These are phyloP conservation scores for Bolboschoenus planiculmis DNA, from an alignment of 176 grass and related monocot genomes.

Conservation along the genomic window DNA sequence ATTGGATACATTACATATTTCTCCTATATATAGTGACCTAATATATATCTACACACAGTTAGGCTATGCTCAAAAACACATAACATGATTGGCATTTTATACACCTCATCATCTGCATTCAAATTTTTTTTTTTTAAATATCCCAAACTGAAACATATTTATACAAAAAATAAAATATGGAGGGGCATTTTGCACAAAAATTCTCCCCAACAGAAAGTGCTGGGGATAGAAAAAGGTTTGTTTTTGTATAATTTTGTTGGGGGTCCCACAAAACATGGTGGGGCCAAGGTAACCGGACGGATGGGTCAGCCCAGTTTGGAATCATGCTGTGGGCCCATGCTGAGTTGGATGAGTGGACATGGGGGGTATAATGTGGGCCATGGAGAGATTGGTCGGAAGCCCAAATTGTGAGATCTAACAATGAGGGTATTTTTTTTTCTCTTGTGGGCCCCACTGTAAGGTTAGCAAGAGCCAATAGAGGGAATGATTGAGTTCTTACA, in stretches of 20 bases:
- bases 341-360: constrained; percentile 13
- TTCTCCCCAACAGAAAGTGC: background rate
- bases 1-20: too few relatives aligned
- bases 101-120: background rate
- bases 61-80: too few relatives aligned
- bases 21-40: too few relatives aligned
- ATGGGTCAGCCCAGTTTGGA: background rate
- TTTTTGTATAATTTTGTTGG: background rate
- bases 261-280: background rate
- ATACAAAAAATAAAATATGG: background rate
- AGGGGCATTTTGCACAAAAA: background rate
- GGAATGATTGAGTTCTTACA: constrained; percentile 6
- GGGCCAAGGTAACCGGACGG: background rate
- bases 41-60: too few relatives aligned
- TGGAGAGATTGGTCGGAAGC: background rate
- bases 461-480: constrained; percentile 1
- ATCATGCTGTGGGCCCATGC: constrained; percentile 5
- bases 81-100: too few relatives aligned
- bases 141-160: background rate
- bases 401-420: constrained; percentile 12
- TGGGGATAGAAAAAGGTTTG: background rate
- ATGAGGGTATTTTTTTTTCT: background rate
- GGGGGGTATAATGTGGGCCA: constrained; percentile 2
- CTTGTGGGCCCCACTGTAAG: constrained; percentile 2
- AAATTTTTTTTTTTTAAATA: background rate